Percentiles rank a stretch among this genome's conserved stretches.
Evolutionary conservation across 805 yeast genomes (phyloP).

Genomic region (Wickerhamiella spandovensis): DNA sequence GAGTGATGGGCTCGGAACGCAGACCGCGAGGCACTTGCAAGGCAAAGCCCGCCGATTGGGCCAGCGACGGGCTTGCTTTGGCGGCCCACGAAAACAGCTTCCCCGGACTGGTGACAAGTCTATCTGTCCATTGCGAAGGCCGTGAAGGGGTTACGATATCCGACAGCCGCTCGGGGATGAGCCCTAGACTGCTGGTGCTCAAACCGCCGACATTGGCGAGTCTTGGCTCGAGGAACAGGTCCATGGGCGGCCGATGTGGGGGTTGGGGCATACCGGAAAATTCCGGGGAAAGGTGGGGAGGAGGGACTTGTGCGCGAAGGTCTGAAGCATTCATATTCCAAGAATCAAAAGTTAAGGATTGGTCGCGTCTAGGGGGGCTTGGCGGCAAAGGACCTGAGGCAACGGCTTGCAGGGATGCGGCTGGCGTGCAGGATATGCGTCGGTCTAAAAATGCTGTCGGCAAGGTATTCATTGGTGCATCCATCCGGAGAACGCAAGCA

Average conservation of each 20-base stretch:
- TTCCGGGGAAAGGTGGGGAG: neutral
- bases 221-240: too few species aligned
- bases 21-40: neutral
- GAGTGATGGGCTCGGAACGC: neutral
- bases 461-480: neutral
- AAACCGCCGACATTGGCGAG: too few species aligned
- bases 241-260: neutral
- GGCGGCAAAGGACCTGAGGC: neutral
- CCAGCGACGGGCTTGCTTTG: neutral
- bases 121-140: neutral
- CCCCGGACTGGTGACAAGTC: neutral
- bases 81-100: neutral
- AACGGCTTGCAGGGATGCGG: neutral
- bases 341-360: neutral
- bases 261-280: neutral
- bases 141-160: neutral
- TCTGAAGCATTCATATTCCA: neutral
- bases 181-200: too few species aligned
- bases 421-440: neutral
- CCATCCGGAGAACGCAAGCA: neutral
- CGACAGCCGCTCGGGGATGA: neutral
- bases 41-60: neutral
- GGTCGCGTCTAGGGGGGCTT: neutral
- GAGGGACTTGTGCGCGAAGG: too few species aligned
- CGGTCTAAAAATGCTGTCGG: neutral